Conservation (phyloP, 2,329 filamentous ascomycete species). For the Nemania sp. region DNA sequence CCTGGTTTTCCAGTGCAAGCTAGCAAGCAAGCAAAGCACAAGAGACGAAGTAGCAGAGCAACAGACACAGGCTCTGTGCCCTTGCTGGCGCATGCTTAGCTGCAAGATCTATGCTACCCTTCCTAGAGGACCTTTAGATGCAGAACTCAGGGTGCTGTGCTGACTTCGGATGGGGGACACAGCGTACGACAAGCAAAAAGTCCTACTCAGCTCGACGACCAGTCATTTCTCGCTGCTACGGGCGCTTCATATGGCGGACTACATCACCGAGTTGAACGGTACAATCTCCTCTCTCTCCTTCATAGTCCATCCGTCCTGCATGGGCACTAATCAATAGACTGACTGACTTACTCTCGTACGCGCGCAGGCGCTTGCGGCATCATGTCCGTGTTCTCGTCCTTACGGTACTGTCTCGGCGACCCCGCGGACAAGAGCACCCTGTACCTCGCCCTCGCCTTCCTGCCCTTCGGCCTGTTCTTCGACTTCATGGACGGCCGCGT, state of each 20-base stretch:
- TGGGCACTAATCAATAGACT: too few species aligned
- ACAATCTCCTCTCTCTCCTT: constrained; percentile 25
- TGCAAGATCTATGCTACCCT: too few species aligned
- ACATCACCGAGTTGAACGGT: constrained; percentile 84
- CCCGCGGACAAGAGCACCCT: constrained; percentile 68
- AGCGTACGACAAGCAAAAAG: constrained; percentile 77
- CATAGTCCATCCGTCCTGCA: too few species aligned
- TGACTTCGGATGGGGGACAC: constrained; percentile 22
- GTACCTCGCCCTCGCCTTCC: constrained; percentile 81
- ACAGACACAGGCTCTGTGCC: too few species aligned
- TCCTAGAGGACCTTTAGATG: too few species aligned
- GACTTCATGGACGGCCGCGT: constrained; percentile 98
- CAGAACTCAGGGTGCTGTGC: background rate
- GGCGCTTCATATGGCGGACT: constrained; percentile 76
- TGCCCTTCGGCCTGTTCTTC: constrained; percentile 94
- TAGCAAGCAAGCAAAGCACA: background rate
- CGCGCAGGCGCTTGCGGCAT: constrained; percentile 76
- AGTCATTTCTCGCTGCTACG: constrained; percentile 73
- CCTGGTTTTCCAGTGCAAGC: background rate
- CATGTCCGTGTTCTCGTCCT: constrained; percentile 93
- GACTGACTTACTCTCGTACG: background rate
- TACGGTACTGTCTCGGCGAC: constrained; percentile 86
- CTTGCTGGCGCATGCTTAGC: too few species aligned
- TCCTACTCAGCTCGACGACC: constrained; percentile 68
- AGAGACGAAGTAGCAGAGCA: too few species aligned